Percentiles rank a stretch among this genome's conserved stretches.
Conservation (phyloP, 352 stramenopile species). For the Phytophthora palmivora region DNA sequence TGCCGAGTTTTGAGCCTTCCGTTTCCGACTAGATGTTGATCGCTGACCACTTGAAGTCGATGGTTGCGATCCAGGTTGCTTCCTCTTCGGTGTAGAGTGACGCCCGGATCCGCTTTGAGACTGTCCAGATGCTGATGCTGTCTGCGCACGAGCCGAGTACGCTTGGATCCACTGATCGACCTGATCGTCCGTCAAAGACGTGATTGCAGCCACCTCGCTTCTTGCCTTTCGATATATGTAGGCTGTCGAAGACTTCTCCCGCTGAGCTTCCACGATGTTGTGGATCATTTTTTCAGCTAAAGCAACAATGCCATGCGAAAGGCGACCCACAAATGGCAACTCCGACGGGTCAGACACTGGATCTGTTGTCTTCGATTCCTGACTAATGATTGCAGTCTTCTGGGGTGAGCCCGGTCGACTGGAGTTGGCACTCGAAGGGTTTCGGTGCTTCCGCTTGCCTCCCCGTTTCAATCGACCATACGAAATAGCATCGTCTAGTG, state of each 20-base stretch:
- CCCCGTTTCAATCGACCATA: conserved; percentile 74
- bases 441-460: conserved; percentile 55
- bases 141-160: conserved; percentile 26
- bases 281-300: conserved; percentile 60
- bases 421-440: conserved; percentile 31
- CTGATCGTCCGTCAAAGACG: conserved; percentile 61
- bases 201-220: conserved; percentile 60
- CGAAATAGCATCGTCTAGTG: conserved; percentile 77
- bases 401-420: conserved; percentile 40
- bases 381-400: conserved; percentile 43
- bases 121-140: conserved; percentile 33
- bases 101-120: conserved; percentile 39
- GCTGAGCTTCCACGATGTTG: conserved; percentile 56
- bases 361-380: conserved; percentile 22
- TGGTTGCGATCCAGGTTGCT: conserved; percentile 39
- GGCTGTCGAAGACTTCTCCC: conserved; percentile 54
- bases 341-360: conserved; percentile 46
- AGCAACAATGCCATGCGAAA: conserved; percentile 47
- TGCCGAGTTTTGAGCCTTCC: conserved; percentile 33
- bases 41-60: conserved; percentile 29
- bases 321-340: conserved; percentile 53
- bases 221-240: conserved; percentile 63
- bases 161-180: conserved; percentile 76
- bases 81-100: conserved; percentile 64
- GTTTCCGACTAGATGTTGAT: conserved; percentile 53